phyloP scores from a whole-genome alignment of 768 basidiomycete genomes.

The Tephrocybe sp. region DNA sequence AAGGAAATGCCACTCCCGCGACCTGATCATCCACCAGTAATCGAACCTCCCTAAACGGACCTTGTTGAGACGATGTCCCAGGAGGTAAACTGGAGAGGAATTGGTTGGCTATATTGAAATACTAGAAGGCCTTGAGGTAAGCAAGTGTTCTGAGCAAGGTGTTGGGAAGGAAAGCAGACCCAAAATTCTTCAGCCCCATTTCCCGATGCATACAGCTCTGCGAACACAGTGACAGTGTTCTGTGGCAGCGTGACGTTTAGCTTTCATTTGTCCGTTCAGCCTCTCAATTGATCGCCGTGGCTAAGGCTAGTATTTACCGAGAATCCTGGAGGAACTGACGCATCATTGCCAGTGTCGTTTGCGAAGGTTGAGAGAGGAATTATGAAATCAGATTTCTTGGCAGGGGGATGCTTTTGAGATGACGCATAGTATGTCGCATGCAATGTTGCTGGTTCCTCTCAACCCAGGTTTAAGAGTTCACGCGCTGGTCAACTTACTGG shows the following conservation, averaged over 20 bases:
- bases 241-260: conserved; percentile 66
- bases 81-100: conserved; percentile 54
- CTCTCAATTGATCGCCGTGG: too few relatives aligned
- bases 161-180: conserved; percentile 36
- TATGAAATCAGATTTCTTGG: conserved; percentile 59
- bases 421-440: conserved; percentile 72
- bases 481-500: conserved; percentile 38
- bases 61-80: conserved; percentile 38
- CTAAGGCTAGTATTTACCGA: conserved; percentile 52
- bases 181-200: conserved; percentile 68
- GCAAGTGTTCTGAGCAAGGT: not conserved
- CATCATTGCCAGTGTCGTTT: conserved; percentile 63
- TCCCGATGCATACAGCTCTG: conserved; percentile 69
- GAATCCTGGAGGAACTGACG: conserved; percentile 72
- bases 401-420: conserved; percentile 51
- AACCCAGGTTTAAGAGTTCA: not conserved
- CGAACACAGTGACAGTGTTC: conserved; percentile 66
- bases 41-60: conserved; percentile 52
- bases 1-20: conserved; percentile 49
- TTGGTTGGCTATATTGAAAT: conserved; percentile 63
- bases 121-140: conserved; percentile 38
- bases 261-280: too few relatives aligned
- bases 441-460: conserved; percentile 48
- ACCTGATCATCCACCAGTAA: conserved; percentile 43
- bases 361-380: conserved; percentile 68